Base-by-base conservation (phyloP, 768 basidiomycete genomes). In the Pulveroboletus sp. region DNA sequence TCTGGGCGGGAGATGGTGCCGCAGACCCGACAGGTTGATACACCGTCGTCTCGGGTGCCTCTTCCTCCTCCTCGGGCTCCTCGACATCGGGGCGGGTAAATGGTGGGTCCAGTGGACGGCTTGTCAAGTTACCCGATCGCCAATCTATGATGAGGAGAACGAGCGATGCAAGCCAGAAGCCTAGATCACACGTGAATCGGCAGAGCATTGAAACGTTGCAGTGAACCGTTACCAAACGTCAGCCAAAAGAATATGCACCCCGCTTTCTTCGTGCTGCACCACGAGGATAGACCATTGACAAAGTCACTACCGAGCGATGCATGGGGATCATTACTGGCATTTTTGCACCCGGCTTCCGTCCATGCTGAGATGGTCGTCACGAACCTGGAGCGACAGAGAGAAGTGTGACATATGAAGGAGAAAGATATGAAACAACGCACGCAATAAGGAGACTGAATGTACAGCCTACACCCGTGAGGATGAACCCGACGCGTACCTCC, bases 211-310 rank as follows among this genome's bases (percentile, higher is more conserved):
- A 14, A 32, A 43, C 6, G 21, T 27, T 10, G 21, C 8, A n/a
- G 41, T 18, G n/a, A 30, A 15, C 8, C 26, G 3, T 41, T 57
- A 89, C 90, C 76, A 47, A 90, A 89, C 1, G 81, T 74, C 8
- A 92, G 66, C 93, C 93, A 95, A 65, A 93, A 86, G 70, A 97
- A 96, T 40, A 94, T 80, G 5, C 82, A 82, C 0, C 80, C 89
- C 2, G 93, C 93, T 60, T 91, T 93, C 72, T 96, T 97, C 7
- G 93, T 94, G 55, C 75, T 82, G 69, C 93, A 97, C 89, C 90
- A 96, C 0, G 87, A 82, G 4, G 77, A 69, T 2, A 97, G 73
- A 17, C 73, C 89, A 5, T 75, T 74, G 55, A 77, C 77, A 66
- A 86, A 97, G 50, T 75, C 79, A 28, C 77, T 72, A 17, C 87